Evolutionary conservation across 305 asterid species (phyloP).

Genomic region (Fraxinus velutina): DNA sequence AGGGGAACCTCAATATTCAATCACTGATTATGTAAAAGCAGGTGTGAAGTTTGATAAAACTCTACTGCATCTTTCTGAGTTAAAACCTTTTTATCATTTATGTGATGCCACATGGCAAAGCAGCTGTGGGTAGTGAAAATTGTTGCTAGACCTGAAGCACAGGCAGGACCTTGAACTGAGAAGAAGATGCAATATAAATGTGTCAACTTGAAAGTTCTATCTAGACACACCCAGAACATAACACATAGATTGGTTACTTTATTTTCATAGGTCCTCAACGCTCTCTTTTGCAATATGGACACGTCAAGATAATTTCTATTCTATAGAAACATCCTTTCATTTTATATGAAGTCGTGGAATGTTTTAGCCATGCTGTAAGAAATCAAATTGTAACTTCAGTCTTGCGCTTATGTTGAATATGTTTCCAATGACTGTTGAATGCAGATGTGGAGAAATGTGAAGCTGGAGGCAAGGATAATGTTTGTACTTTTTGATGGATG

Average conservation of each 20-base stretch:
- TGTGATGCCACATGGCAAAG: background rate
- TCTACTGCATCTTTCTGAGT: constrained; percentile 11
- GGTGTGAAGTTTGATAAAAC: constrained; percentile 40
- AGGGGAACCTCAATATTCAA: constrained; percentile 98
- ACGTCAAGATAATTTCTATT: background rate
- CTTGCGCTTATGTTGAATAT: constrained; percentile 8
- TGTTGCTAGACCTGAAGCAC: constrained; percentile 9
- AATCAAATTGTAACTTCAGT: background rate
- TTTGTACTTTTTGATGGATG: background rate
- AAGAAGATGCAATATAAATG: background rate
- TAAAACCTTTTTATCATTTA: background rate
- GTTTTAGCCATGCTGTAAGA: constrained; percentile 1
- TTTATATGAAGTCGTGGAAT: background rate
- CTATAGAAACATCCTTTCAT: background rate
- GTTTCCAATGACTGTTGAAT: background rate
- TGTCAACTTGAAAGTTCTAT: background rate
- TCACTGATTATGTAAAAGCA: constrained; percentile 91
- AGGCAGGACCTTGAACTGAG: background rate
- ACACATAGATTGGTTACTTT: background rate
- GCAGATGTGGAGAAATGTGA: background rate
- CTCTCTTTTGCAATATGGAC: background rate
- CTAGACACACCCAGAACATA: constrained; percentile 3
- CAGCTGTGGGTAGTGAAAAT: background rate
- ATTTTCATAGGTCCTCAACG: background rate
- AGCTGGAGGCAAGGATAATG: background rate